Evolutionary conservation across 108 stramenopile genomes (phyloP).

Genomic region (Nitzschia putrida): DNA sequence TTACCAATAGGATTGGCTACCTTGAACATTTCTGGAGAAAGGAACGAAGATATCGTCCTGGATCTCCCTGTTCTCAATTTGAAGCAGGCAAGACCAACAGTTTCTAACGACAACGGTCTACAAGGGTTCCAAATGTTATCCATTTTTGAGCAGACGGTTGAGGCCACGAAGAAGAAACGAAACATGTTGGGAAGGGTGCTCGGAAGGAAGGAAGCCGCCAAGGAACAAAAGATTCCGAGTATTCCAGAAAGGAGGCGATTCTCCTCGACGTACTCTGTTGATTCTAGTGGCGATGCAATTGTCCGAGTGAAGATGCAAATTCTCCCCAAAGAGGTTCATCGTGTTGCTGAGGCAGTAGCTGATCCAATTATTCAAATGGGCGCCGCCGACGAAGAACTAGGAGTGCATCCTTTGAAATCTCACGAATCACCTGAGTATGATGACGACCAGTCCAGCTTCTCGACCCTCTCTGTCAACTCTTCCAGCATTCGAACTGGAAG

Average conservation of each 20-base stretch:
- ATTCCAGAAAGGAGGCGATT: constrained; percentile 15
- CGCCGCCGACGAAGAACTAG: too few relatives aligned
- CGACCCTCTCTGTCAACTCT: neutral
- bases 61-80: constrained; percentile 32
- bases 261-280: constrained; percentile 30
- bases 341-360: neutral
- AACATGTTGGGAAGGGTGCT: neutral
- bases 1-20: constrained; percentile 32
- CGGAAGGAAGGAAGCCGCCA: neutral
- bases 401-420: too few relatives aligned
- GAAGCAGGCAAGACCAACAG: constrained; percentile 12
- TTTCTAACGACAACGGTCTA: constrained; percentile 6
- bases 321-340: neutral
- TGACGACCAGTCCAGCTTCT: neutral
- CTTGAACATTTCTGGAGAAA: constrained; percentile 17
- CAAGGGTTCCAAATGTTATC: constrained; percentile 21
- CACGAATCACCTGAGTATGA: too few relatives aligned
- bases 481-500: neutral
- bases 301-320: constrained; percentile 26
- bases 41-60: constrained; percentile 9
- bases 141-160: neutral
- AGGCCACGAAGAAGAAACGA: neutral
- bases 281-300: constrained; percentile 37
- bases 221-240: constrained; percentile 11
- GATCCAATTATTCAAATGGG: neutral